phyloP scores from a whole-genome alignment of 2,329 filamentous ascomycete genomes.

The Monilinia polystroma region DNA sequence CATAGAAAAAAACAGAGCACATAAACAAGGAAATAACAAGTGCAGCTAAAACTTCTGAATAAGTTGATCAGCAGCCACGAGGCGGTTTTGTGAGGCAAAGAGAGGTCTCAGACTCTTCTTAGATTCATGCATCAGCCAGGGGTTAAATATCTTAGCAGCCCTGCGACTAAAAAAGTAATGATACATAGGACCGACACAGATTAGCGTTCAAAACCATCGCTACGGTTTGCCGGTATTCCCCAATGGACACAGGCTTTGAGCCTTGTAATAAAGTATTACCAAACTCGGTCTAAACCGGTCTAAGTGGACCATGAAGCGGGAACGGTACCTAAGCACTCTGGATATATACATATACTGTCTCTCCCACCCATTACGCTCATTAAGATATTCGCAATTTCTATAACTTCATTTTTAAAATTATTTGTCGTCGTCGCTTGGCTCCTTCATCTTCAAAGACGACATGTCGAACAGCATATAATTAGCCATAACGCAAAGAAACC shows the following conservation, averaged over 20 bases:
- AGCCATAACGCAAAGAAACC: constrained; percentile 7
- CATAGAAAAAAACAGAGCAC: not conserved
- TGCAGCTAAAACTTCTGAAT: not conserved
- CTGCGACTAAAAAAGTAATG: not conserved
- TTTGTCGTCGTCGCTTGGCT: constrained; percentile 7
- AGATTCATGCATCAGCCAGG: not conserved
- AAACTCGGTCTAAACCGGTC: too few species aligned
- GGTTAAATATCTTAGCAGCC: constrained; percentile 3
- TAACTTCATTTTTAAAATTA: constrained; percentile 10
- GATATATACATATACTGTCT: constrained; percentile 10
- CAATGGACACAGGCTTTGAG: too few species aligned
- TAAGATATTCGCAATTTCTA: not conserved
- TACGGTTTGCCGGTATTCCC: too few species aligned
- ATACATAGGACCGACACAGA: not conserved
- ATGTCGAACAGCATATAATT: constrained; percentile 14
- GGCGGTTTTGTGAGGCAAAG: constrained; percentile 16
- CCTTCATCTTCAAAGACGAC: constrained; percentile 4
- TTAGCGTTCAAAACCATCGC: not conserved
- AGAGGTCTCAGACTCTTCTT: constrained; percentile 5
- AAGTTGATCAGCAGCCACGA: constrained; percentile 13
- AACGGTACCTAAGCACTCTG: not conserved
- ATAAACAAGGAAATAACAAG: not conserved
- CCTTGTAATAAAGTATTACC: too few species aligned
- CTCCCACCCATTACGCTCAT: not conserved
- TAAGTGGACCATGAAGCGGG: too few species aligned